Conservation (phyloP, 2,329 filamentous ascomycete genomes). For the Xylariaceae sp. region DNA sequence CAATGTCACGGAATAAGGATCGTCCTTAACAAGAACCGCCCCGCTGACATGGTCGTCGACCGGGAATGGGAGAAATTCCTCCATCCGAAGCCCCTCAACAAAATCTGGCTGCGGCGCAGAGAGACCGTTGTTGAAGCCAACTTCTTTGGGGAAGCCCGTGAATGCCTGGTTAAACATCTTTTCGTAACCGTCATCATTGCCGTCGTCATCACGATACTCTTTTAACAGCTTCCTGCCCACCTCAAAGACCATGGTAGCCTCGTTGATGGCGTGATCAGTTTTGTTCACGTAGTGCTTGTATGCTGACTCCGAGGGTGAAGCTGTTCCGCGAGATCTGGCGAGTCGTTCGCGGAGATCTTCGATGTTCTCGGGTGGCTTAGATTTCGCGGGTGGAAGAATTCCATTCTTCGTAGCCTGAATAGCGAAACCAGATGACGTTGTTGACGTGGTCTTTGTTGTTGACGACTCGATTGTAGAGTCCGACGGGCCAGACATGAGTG, state of each 20-base stretch:
- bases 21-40: conserved; percentile 25
- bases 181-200: conserved; percentile 1
- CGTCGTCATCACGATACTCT: too few relatives aligned
- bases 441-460: too few relatives aligned
- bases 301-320: conserved; percentile 16
- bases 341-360: conserved; percentile 14
- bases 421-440: background rate
- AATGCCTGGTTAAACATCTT: conserved; percentile 17
- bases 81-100: conserved; percentile 29
- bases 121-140: conserved; percentile 34
- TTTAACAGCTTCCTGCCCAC: conserved; percentile 22
- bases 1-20: conserved; percentile 13
- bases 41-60: conserved; percentile 15
- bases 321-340: conserved; percentile 7
- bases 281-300: conserved; percentile 14
- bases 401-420: conserved; percentile 17
- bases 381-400: conserved; percentile 17
- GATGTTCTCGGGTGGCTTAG: conserved; percentile 25
- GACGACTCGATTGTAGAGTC: too few relatives aligned
- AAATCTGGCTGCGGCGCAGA: conserved; percentile 35
- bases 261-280: conserved; percentile 14
- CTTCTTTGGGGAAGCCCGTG: conserved; percentile 27
- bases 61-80: conserved; percentile 9
- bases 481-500: too few relatives aligned
- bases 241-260: conserved; percentile 21